Percentiles rank a stretch among this genome's conserved stretches.
These are phyloP conservation scores for Fusarium anguioides DNA, from an alignment of 2,329 filamentous ascomycete species.

Conservation along the genomic window DNA sequence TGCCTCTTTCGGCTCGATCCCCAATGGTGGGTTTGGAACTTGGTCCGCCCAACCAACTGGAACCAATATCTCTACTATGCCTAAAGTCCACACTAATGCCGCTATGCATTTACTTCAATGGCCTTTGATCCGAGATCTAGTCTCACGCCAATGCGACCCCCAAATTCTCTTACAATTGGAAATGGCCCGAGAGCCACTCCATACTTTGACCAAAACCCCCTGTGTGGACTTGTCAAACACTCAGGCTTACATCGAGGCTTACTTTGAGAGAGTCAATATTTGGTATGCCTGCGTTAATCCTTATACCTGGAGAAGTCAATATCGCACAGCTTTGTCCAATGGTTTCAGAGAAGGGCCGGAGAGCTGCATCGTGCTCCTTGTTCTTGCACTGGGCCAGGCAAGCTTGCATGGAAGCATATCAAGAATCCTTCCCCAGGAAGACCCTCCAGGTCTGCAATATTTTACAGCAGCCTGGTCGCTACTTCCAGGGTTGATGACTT, in stretches of 20 bases:
- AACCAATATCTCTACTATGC: slow-evolving; percentile 84
- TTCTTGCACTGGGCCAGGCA: slow-evolving; percentile 81
- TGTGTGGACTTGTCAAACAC: slow-evolving; percentile 80
- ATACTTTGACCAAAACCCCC: slow-evolving; percentile 71
- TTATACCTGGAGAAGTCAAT: slow-evolving; percentile 81
- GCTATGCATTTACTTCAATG: slow-evolving; percentile 82
- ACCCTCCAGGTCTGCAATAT: slow-evolving; percentile 80
- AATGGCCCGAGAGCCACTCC: slow-evolving; percentile 81
- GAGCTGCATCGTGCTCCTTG: slow-evolving; percentile 83
- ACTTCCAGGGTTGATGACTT: slow-evolving; percentile 81
- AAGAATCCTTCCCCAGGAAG: slow-evolving; percentile 72
- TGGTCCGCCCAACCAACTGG: slow-evolving; percentile 68
- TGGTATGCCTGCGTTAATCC: slow-evolving; percentile 91
- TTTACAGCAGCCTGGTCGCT: slow-evolving; percentile 85
- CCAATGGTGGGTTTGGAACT: slow-evolving; percentile 75
- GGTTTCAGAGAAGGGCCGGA: slow-evolving; percentile 83
- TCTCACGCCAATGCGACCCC: slow-evolving; percentile 81
- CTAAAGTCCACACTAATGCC: slow-evolving; percentile 84
- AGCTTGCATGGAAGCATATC: slow-evolving; percentile 82
- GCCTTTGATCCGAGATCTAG: slow-evolving; percentile 81
- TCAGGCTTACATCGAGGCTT: slow-evolving; percentile 79
- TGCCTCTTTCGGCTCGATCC: slow-evolving; percentile 64
- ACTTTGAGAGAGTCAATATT: slow-evolving; percentile 83
- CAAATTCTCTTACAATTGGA: slow-evolving; percentile 85
- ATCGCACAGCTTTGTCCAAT: slow-evolving; percentile 78